A percentile compares a stretch with the other conserved stretches of the same genome.
Conservation (phyloP, 139 green algal genomes). For the Spirogloea muscicola region DNA sequence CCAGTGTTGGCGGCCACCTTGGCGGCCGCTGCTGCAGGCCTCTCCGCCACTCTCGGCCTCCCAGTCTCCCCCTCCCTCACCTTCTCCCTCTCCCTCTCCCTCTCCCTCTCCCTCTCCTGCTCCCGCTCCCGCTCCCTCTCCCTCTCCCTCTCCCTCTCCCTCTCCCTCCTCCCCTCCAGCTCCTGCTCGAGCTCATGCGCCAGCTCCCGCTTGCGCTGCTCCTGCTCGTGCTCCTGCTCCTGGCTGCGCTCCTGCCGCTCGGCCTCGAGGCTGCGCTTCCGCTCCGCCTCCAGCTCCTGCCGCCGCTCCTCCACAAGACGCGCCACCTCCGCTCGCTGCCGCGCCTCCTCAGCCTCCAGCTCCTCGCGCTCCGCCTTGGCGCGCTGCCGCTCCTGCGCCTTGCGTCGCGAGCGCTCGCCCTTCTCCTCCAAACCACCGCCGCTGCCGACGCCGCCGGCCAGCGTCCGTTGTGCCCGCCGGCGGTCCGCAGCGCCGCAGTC, state of each 20-base stretch:
- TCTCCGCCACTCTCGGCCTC: not conserved
- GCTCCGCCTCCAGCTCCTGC: slow-evolving; percentile 14
- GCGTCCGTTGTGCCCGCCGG: no score
- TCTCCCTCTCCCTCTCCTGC: slow-evolving; percentile 1
- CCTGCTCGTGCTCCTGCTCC: not conserved
- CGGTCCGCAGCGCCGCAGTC: no score
- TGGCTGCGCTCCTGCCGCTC: not conserved
- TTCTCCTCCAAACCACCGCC: no score
- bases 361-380: slow-evolving; percentile 21
- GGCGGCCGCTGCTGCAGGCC: no score
- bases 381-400: slow-evolving; percentile 12
- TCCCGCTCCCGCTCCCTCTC: not conserved
- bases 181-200: not conserved
- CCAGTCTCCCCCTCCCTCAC: slow-evolving; percentile 6
- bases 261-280: not conserved
- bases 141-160: not conserved
- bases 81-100: slow-evolving; percentile 1
- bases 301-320: slow-evolving; percentile 38
- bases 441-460: no score
- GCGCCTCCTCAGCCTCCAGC: slow-evolving; percentile 33
- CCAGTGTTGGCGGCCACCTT: no score
- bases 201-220: not conserved
- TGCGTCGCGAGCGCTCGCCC: slow-evolving; percentile 5
- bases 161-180: not conserved
- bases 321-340: slow-evolving; percentile 35